These are phyloP conservation scores for Stemphylium beticola DNA, from an alignment of 2,329 filamentous ascomycete genomes.

Conservation along the genomic window DNA sequence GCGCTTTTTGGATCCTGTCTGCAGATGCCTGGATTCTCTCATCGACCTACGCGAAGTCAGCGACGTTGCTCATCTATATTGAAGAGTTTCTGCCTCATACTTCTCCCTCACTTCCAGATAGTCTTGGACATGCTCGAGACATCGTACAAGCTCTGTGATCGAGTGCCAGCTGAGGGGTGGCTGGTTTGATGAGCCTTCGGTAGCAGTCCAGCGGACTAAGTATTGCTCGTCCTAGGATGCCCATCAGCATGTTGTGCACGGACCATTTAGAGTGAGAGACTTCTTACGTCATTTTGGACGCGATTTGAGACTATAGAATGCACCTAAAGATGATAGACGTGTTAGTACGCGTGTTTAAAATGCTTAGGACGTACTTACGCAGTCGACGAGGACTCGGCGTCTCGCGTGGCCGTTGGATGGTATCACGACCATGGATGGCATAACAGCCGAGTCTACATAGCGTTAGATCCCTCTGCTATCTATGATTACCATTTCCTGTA, in stretches of 20 bases:
- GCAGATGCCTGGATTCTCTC: not conserved
- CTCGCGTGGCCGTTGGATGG: conserved; percentile 23
- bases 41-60: conserved; percentile 20
- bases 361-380: conserved; percentile 22
- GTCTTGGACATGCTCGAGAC: conserved; percentile 51
- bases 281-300: conserved; percentile 30
- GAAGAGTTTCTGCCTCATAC: conserved; percentile 17
- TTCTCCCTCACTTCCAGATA: conserved; percentile 47
- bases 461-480: not conserved
- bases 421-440: conserved; percentile 40
- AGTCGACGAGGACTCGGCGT: conserved; percentile 30
- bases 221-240: conserved; percentile 50
- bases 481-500: too few relatives aligned
- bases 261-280: conserved; percentile 6
- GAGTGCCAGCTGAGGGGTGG: conserved; percentile 54
- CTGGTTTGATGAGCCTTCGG: conserved; percentile 7
- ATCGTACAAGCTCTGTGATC: conserved; percentile 47
- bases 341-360: not conserved
- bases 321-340: not conserved
- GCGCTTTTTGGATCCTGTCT: conserved; percentile 25
- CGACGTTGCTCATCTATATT: not conserved
- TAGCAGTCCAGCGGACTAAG: conserved; percentile 49
- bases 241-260: conserved; percentile 29
- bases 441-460: conserved; percentile 14
- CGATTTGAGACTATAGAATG: conserved; percentile 35